phyloP scores from a whole-genome alignment of 805 yeast genomes.

The Candida coquimbonensis region DNA sequence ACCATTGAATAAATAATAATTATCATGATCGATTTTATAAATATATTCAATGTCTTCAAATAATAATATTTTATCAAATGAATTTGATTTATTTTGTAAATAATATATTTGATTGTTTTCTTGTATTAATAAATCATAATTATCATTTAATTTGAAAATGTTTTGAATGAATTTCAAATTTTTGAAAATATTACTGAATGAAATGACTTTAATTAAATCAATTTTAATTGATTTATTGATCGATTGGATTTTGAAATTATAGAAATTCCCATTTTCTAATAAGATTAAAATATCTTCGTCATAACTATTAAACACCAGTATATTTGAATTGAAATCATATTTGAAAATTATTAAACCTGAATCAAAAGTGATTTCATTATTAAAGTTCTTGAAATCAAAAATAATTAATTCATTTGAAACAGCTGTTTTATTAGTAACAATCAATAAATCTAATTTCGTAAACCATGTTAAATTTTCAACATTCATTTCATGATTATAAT shows the following conservation, averaged over 20 bases:
- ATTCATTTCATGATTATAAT: constrained; percentile 16
- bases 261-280: constrained; percentile 12
- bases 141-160: constrained; percentile 9
- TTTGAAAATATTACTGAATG: constrained; percentile 14
- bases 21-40: constrained; percentile 18
- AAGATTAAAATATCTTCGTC: constrained; percentile 18
- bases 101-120: constrained; percentile 21
- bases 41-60: constrained; percentile 22
- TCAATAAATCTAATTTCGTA: constrained; percentile 11
- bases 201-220: constrained; percentile 14
- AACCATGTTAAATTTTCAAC: constrained; percentile 18
- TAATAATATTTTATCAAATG: constrained; percentile 12
- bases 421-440: constrained; percentile 14
- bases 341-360: constrained; percentile 22
- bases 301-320: constrained; percentile 15
- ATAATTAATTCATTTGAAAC: constrained; percentile 19
- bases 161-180: constrained; percentile 6
- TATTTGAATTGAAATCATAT: constrained; percentile 20
- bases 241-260: constrained; percentile 20
- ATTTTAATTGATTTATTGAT: constrained; percentile 13
- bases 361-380: constrained; percentile 14
- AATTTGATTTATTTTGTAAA: constrained; percentile 7
- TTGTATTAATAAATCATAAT: constrained; percentile 17
- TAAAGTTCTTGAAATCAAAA: constrained; percentile 18
- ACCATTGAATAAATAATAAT: constrained; percentile 34